phyloP scores from a whole-genome alignment of 441 rosid genomes.

The Cnidoscolus chayamansa region DNA sequence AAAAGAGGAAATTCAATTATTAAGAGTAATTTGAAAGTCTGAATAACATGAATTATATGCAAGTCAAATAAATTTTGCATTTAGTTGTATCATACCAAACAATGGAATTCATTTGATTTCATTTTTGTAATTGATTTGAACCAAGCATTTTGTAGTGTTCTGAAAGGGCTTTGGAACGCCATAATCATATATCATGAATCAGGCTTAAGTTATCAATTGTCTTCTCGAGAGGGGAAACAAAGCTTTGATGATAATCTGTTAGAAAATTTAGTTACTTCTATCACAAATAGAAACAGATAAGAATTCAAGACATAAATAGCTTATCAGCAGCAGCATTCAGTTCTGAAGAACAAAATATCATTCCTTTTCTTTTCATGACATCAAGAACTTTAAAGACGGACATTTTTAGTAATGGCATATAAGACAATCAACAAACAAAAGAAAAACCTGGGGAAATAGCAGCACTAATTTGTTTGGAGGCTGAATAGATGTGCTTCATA shows the following conservation, averaged over 20 bases:
- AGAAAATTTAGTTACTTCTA: neutral
- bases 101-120: too few relatives aligned
- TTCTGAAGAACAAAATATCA: neutral
- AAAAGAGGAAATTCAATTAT: too few relatives aligned
- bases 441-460: conserved; percentile 85
- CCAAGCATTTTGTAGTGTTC: too few relatives aligned
- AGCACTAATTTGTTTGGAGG: conserved; percentile 94
- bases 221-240: neutral
- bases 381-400: neutral
- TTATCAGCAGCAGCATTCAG: neutral
- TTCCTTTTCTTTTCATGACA: neutral
- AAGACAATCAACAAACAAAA: neutral
- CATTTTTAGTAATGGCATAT: neutral
- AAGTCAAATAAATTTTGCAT: too few relatives aligned
- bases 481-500: conserved; percentile 80
- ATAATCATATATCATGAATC: neutral
- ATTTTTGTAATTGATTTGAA: too few relatives aligned
- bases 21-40: too few relatives aligned
- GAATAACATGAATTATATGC: too few relatives aligned
- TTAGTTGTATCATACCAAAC: too few relatives aligned
- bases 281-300: neutral
- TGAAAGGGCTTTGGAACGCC: neutral
- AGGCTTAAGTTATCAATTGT: neutral
- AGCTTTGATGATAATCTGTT: neutral
- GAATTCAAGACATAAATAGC: neutral